Conservation (phyloP, 352 stramenopile species). For the Phytophthora litchii region DNA sequence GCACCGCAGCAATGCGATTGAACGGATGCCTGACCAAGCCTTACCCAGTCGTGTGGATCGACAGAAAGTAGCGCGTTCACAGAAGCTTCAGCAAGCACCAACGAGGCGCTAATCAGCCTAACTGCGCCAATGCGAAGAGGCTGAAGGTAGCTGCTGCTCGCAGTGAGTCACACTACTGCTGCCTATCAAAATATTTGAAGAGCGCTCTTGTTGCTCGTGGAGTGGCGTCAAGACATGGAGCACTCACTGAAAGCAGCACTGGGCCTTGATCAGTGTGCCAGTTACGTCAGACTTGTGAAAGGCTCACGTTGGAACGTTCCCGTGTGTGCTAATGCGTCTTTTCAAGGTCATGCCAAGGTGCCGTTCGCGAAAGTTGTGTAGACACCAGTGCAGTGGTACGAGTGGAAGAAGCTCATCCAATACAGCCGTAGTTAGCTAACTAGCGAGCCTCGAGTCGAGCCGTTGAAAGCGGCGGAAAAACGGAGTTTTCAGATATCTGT, state of each 20-base stretch:
- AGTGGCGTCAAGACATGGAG: slow-evolving; percentile 16
- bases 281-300: slow-evolving; percentile 29
- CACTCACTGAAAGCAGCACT: slow-evolving; percentile 8
- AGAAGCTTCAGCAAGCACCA: slow-evolving; percentile 22
- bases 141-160: background rate
- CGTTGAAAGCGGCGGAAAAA: background rate
- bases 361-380: too few relatives aligned
- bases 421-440: slow-evolving; percentile 11
- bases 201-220: background rate
- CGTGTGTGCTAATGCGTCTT: slow-evolving; percentile 33
- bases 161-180: background rate
- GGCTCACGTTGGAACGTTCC: slow-evolving; percentile 30
- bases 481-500: background rate
- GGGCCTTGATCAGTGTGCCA: slow-evolving; percentile 2
- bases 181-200: background rate
- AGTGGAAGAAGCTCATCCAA: too few relatives aligned
- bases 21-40: slow-evolving; percentile 7
- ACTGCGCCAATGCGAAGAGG: too few relatives aligned
- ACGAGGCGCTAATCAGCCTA: background rate
- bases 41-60: slow-evolving; percentile 19
- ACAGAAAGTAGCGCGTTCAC: slow-evolving; percentile 29
- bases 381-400: too few relatives aligned
- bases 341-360: slow-evolving; percentile 22
- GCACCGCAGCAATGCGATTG: too few relatives aligned
- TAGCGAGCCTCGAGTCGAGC: background rate